Evolutionary conservation across 2,329 filamentous ascomycete species (phyloP).

Genomic region (Septoria petroselini): DNA sequence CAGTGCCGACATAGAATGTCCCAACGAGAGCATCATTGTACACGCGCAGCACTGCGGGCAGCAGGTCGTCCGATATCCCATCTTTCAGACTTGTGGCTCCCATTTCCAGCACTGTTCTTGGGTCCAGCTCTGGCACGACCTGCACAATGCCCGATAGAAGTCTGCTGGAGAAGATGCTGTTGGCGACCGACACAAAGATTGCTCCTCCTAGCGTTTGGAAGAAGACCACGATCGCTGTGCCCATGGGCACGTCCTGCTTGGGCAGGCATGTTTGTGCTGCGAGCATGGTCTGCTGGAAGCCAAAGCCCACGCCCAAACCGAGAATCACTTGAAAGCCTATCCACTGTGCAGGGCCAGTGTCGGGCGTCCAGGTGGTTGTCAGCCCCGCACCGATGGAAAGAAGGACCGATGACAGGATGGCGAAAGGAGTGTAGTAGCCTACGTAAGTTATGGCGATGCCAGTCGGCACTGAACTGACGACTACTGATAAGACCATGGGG

Average conservation of each 20-base stretch:
- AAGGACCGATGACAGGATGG: constrained; percentile 22
- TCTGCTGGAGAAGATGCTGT: constrained; percentile 43
- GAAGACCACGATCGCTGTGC: constrained; percentile 44
- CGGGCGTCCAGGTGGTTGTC: constrained; percentile 42
- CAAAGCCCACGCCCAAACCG: constrained; percentile 45
- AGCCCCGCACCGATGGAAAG: constrained; percentile 37
- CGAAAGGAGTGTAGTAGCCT: constrained; percentile 38
- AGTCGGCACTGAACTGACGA: constrained; percentile 6
- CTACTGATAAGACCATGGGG: constrained; percentile 39
- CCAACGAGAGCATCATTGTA: constrained; percentile 61
- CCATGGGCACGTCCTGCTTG: constrained; percentile 37
- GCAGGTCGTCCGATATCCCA: constrained; percentile 49
- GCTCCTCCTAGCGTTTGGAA: constrained; percentile 44
- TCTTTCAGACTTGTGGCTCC: constrained; percentile 59
- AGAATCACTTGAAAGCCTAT: constrained; percentile 46
- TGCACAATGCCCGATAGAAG: constrained; percentile 7
- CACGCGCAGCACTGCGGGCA: constrained; percentile 54
- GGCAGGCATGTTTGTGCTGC: constrained; percentile 36
- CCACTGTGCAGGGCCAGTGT: constrained; percentile 33
- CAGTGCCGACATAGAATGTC: constrained; percentile 58
- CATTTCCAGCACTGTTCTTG: constrained; percentile 36
- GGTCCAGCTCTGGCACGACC: constrained; percentile 6
- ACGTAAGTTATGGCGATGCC: constrained; percentile 13
- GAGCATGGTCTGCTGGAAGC: constrained; percentile 44
- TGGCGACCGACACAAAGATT: constrained; percentile 42